Percentiles rank a stretch among this genome's conserved stretches.
These are phyloP conservation scores for Magnaporthales sp. DNA, from an alignment of 2,329 filamentous ascomycete species.

Conservation along the genomic window DNA sequence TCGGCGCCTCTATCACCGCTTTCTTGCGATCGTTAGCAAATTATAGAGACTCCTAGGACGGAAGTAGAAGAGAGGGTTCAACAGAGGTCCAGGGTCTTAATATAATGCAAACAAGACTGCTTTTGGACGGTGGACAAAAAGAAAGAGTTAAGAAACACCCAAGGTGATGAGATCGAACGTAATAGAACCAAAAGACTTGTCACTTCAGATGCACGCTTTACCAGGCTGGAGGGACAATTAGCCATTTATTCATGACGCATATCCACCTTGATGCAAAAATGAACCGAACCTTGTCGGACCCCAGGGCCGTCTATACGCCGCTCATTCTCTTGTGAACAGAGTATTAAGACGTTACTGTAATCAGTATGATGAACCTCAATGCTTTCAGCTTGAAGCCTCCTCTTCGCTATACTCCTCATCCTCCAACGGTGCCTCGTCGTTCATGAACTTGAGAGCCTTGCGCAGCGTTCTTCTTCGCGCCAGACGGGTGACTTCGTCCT, in stretches of 20 bases:
- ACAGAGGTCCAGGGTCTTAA: no score
- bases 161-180: background rate
- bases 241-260: background rate
- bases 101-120: no score
- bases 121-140: background rate
- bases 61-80: no score
- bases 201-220: background rate
- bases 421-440: conserved; percentile 11
- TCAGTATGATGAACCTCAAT: background rate
- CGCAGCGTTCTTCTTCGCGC: conserved; percentile 6
- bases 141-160: background rate
- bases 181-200: background rate
- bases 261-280: background rate
- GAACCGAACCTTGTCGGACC: background rate
- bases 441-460: background rate
- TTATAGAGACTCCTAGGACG: no score
- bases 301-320: background rate
- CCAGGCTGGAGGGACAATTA: background rate
- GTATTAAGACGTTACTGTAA: background rate
- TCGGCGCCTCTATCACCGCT: no score
- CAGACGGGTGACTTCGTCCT: conserved; percentile 33
- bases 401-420: background rate
- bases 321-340: background rate
- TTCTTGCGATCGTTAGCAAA: no score
- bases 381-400: background rate